Conservation (phyloP, 2,329 filamentous ascomycete genomes). For the Orbilia javanica region DNA sequence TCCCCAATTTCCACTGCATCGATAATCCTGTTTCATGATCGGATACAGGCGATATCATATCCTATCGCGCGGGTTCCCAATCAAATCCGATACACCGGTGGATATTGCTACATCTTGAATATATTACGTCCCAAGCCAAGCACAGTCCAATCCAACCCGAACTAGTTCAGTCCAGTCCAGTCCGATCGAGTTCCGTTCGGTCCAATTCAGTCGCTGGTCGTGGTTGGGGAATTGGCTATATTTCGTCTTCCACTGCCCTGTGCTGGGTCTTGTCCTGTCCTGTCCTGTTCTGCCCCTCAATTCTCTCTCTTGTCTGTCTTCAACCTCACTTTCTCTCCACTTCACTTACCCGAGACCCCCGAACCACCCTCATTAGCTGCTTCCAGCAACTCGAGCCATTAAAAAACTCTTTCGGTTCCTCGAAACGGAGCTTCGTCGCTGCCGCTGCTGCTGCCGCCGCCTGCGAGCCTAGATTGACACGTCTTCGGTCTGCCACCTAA, state of each 20-base stretch:
- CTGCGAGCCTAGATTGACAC: conserved; percentile 45
- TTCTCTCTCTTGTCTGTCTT: conserved; percentile 1
- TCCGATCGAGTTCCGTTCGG: too few species aligned
- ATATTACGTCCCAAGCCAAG: not conserved
- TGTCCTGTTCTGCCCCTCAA: conserved; percentile 12
- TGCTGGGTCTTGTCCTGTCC: not conserved
- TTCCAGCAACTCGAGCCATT: conserved; percentile 47
- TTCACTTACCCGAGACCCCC: conserved; percentile 44
- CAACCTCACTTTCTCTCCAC: not conserved
- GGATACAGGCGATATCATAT: not conserved
- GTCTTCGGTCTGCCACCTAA: conserved; percentile 36
- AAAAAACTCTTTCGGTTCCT: conserved; percentile 20
- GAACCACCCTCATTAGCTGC: conserved; percentile 46
- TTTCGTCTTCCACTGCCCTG: not conserved
- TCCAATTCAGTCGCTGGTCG: not conserved
- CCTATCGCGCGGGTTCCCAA: not conserved
- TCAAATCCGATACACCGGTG: not conserved
- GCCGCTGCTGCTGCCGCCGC: conserved; percentile 3
- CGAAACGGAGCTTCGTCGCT: conserved; percentile 32
- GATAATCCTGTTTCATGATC: conserved; percentile 1
- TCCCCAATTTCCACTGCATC: conserved; percentile 9
- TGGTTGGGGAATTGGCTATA: not conserved
- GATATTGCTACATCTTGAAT: not conserved
- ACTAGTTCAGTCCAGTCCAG: too few species aligned
- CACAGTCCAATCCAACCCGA: too few species aligned